A percentile compares a stretch with the other conserved stretches of the same genome.
Conservation (phyloP, 331 rosid genomes). For the Quercus lobata region DNA sequence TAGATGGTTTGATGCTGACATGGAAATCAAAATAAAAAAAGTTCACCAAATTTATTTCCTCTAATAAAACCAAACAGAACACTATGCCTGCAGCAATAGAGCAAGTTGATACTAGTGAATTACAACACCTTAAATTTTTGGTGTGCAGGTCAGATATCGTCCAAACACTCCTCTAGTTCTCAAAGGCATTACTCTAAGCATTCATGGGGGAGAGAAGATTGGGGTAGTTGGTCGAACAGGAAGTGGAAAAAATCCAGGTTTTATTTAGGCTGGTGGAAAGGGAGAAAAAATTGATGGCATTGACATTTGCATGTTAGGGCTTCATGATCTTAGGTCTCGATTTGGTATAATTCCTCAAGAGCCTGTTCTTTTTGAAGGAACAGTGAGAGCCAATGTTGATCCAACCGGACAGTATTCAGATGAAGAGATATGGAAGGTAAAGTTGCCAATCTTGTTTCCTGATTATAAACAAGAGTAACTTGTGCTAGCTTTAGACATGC, state of each 20-base stretch:
- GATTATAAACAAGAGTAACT: neutral
- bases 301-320: constrained; percentile 64
- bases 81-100: neutral
- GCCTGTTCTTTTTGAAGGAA: constrained; percentile 96
- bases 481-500: neutral
- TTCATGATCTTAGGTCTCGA: constrained; percentile 86
- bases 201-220: constrained; percentile 77
- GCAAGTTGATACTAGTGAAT: neutral
- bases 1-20: neutral
- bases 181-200: constrained; percentile 74
- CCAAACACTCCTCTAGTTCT: constrained; percentile 85
- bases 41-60: neutral
- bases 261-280: constrained; percentile 90
- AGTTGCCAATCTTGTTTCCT: neutral
- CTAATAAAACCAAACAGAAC: neutral
- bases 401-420: constrained; percentile 65
- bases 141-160: constrained; percentile 74
- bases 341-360: constrained; percentile 96
- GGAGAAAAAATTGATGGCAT: constrained; percentile 73
- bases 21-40: neutral
- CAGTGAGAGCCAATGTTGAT: constrained; percentile 80
- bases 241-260: constrained; percentile 93
- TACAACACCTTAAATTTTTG: constrained; percentile 19
- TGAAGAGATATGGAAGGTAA: constrained; percentile 91
- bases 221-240: constrained; percentile 95